Evolutionary conservation across 225 moss, liverwort and hornwort species (phyloP).

Genomic region (Takakia lepidozioides): DNA sequence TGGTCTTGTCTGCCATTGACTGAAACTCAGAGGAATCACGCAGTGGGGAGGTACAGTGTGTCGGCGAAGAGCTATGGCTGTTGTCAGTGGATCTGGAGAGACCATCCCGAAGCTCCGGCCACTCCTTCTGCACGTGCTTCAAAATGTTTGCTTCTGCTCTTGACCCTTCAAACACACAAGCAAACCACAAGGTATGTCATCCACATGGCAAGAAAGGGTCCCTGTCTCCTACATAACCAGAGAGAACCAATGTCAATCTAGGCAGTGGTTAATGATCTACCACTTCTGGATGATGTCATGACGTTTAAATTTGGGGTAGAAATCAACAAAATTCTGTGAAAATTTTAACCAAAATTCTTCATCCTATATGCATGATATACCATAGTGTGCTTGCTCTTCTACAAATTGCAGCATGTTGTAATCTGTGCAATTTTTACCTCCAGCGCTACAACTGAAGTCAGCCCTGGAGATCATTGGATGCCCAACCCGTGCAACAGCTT

Average conservation of each 20-base stretch:
- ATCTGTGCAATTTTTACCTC: conserved; percentile 32
- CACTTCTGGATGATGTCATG: too few relatives aligned
- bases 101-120: conserved; percentile 55
- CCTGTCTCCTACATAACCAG: too few relatives aligned
- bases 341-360: too few relatives aligned
- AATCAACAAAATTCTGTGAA: too few relatives aligned
- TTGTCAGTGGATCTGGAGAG: conserved; percentile 53
- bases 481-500: conserved; percentile 50
- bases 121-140: conserved; percentile 60
- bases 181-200: too few relatives aligned
- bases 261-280: too few relatives aligned
- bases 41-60: conserved; percentile 52
- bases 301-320: too few relatives aligned
- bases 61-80: conserved; percentile 59
- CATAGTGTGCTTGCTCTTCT: too few relatives aligned
- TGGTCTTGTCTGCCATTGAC: conserved; percentile 13
- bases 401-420: too few relatives aligned
- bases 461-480: conserved; percentile 28
- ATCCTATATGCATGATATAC: too few relatives aligned
- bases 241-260: too few relatives aligned
- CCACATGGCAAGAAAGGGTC: too few relatives aligned
- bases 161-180: conserved; percentile 18
- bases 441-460: conserved; percentile 32
- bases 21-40: conserved; percentile 31
- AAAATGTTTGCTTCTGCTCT: conserved; percentile 78